Percentiles rank a stretch among this genome's conserved stretches.
These are phyloP conservation scores for Chlorociboria aeruginascens DNA, from an alignment of 495 filamentous ascomycete genomes.

Conservation along the genomic window DNA sequence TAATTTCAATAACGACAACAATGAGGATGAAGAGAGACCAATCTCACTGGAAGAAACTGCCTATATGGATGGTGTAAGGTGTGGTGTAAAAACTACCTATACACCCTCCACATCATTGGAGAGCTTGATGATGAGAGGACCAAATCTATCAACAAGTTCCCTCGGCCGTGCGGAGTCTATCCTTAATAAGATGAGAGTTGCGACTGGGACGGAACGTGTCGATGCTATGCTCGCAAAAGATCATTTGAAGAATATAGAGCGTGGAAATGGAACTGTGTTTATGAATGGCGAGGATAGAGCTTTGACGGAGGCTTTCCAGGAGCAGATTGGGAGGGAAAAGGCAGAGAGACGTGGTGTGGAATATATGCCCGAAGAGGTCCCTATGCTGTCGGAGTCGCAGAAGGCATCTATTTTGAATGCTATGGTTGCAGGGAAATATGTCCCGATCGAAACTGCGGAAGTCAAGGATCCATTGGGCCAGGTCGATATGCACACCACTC, in stretches of 20 bases:
- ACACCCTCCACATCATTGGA: conserved; percentile 6
- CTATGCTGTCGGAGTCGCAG: conserved; percentile 8
- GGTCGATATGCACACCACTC: conserved; percentile 24
- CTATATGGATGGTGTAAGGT: background rate
- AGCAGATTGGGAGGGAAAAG: background rate
- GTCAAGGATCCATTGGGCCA: conserved; percentile 21
- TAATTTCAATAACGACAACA: too few relatives aligned
- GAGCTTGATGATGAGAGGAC: background rate
- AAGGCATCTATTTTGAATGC: conserved; percentile 25
- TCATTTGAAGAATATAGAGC: conserved; percentile 2
- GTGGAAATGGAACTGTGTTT: conserved; percentile 11
- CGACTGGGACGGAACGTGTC: background rate
- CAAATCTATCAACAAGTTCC: conserved; percentile 3
- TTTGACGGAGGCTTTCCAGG: conserved; percentile 2
- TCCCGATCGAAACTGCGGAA: conserved; percentile 20
- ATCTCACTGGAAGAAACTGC: conserved; percentile 5
- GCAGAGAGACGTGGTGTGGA: background rate
- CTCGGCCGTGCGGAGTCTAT: conserved; percentile 6
- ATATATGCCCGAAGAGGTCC: background rate
- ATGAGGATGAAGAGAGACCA: background rate
- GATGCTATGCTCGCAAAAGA: background rate
- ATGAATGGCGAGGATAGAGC: conserved; percentile 10
- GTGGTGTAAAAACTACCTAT: conserved; percentile 6
- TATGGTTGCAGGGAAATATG: conserved; percentile 30
- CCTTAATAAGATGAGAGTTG: conserved; percentile 6